Conservation (phyloP, 2,329 filamentous ascomycete species). For the Fusarium sp. region DNA sequence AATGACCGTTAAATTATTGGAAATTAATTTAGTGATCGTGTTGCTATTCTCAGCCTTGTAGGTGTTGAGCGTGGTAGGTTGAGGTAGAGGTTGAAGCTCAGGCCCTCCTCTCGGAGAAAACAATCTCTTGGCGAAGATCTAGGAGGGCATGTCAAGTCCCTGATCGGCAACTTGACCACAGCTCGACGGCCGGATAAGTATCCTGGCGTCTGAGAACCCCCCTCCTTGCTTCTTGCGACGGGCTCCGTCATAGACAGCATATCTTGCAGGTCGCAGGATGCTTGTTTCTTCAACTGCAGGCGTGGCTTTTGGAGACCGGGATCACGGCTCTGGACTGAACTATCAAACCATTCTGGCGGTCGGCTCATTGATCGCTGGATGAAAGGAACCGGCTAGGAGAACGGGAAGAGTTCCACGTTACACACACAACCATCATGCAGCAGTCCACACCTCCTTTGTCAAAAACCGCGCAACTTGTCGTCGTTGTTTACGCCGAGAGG, state of each 20-base stretch:
- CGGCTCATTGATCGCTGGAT: constrained; percentile 38
- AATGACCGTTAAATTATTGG: constrained; percentile 18
- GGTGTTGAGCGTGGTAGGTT: neutral
- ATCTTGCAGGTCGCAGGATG: constrained; percentile 32
- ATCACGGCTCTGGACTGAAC: constrained; percentile 4
- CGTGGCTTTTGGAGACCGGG: constrained; percentile 26
- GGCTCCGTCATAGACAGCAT: constrained; percentile 28
- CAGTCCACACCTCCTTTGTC: constrained; percentile 38
- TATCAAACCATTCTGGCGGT: constrained; percentile 16
- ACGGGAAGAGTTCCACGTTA: constrained; percentile 21
- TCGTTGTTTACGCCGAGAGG: constrained; percentile 8
- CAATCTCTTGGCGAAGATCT: constrained; percentile 45
- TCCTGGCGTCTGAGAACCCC: constrained; percentile 11
- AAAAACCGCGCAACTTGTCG: constrained; percentile 37
- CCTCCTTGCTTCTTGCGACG: constrained; percentile 23
- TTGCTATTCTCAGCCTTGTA: constrained; percentile 24
- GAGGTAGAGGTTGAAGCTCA: constrained; percentile 16
- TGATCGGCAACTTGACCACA: constrained; percentile 43
- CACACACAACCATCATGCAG: constrained; percentile 30
- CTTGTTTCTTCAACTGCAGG: constrained; percentile 18
- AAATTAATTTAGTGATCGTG: neutral
- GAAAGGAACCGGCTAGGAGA: constrained; percentile 35
- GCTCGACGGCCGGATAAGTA: neutral
- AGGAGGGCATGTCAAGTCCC: constrained; percentile 41
- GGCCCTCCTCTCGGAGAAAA: constrained; percentile 39